A percentile compares a stretch with the other conserved stretches of the same genome.
Conservation (phyloP, 345 rosid genomes). For the Eucalyptus viminalis region DNA sequence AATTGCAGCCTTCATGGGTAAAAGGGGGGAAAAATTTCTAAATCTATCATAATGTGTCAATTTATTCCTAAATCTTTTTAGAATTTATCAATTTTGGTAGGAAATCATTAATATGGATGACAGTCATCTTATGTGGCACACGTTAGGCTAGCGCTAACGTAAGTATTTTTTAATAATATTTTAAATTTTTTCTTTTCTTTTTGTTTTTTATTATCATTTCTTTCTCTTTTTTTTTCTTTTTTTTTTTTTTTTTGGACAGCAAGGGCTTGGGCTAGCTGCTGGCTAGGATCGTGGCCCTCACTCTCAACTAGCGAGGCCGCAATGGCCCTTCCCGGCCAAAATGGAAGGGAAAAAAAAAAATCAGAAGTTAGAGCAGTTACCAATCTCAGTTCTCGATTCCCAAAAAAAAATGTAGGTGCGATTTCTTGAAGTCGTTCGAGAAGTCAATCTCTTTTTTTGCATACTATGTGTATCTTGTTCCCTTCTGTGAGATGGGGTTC, state of each 20-base stretch:
- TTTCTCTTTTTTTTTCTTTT: accelerated
- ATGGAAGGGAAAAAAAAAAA: background rate
- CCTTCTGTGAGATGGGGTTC: background rate
- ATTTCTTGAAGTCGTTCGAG: background rate
- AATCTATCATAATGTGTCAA: too few relatives aligned
- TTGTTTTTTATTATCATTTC: too few relatives aligned
- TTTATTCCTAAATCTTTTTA: too few relatives aligned
- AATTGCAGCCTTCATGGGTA: too few relatives aligned
- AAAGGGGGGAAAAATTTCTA: too few relatives aligned
- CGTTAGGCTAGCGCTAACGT: accelerated
- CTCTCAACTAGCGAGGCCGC: accelerated
- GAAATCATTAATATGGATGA: accelerated
- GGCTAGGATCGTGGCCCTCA: too few relatives aligned
- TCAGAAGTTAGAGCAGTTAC: background rate
- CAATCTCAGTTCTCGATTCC: background rate
- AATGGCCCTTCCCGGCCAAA: too few relatives aligned
- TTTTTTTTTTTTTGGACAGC: too few relatives aligned
- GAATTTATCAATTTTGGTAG: accelerated
- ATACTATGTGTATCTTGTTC: background rate
- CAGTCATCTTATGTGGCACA: accelerated
- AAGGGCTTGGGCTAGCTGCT: too few relatives aligned
- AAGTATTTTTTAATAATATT: too few relatives aligned
- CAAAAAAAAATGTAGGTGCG: background rate
- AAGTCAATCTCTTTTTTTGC: background rate
- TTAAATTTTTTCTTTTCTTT: too few relatives aligned